Evolutionary conservation across 768 basidiomycete species (phyloP).

Genomic region (Cyclocybe cylindracea): DNA sequence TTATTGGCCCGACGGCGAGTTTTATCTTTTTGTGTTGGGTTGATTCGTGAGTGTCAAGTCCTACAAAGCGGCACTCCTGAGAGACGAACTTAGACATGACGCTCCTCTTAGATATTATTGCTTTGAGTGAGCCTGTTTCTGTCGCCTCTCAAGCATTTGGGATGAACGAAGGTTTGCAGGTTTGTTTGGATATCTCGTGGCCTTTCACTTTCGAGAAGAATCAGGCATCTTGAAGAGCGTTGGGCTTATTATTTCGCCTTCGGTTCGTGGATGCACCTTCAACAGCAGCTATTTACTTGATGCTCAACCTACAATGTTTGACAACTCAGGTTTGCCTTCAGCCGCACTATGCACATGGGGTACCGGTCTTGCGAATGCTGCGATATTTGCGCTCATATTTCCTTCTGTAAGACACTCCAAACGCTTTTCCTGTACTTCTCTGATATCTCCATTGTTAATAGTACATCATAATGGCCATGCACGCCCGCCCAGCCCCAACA

Average conservation of each 20-base stretch:
- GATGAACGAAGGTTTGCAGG: slow-evolving; percentile 33
- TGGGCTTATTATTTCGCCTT: slow-evolving; percentile 91
- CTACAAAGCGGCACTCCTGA: background rate
- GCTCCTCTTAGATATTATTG: slow-evolving; percentile 72
- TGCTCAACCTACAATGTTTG: background rate
- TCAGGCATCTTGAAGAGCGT: slow-evolving; percentile 79
- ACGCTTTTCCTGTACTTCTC: background rate
- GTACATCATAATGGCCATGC: slow-evolving; percentile 86
- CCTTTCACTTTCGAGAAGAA: slow-evolving; percentile 63
- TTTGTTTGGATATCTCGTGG: slow-evolving; percentile 82
- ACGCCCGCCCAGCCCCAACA: slow-evolving; percentile 69
- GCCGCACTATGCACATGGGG: slow-evolving; percentile 74
- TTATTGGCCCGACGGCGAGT: slow-evolving; percentile 57
- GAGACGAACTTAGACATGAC: background rate
- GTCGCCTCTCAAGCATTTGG: background rate
- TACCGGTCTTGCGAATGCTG: slow-evolving; percentile 76
- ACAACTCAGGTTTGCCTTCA: slow-evolving; percentile 65
- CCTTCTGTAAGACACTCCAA: slow-evolving; percentile 55
- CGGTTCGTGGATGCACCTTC: slow-evolving; percentile 40
- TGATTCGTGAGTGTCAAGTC: slow-evolving; percentile 65
- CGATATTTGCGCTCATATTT: slow-evolving; percentile 80
- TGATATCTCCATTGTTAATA: slow-evolving; percentile 27
- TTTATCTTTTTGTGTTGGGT: slow-evolving; percentile 86
- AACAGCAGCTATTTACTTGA: background rate
- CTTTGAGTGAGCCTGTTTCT: slow-evolving; percentile 64